Conservation (phyloP, 2,329 filamentous ascomycete species). For the Cercospora canescens region DNA sequence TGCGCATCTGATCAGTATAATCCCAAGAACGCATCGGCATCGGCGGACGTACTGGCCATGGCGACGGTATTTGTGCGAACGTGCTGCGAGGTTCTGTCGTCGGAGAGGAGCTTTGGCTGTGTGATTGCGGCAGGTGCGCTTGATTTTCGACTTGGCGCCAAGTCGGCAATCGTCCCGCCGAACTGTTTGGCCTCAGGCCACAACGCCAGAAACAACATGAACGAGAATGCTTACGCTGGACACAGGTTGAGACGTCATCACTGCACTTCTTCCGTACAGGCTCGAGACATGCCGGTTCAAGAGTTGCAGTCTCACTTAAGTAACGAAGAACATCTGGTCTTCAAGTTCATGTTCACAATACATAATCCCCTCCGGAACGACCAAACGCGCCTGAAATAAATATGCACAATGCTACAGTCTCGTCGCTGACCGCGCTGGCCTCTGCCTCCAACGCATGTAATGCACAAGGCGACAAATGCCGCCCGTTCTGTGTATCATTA, state of each 20-base stretch:
- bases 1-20: slow-evolving; percentile 44
- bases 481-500: slow-evolving; percentile 22
- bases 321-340: slow-evolving; percentile 8
- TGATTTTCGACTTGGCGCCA: slow-evolving; percentile 3
- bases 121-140: slow-evolving; percentile 5
- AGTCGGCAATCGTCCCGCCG: neutral
- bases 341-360: slow-evolving; percentile 24
- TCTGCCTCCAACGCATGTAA: slow-evolving; percentile 13
- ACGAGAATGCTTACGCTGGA: too few relatives aligned
- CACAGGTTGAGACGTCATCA: neutral
- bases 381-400: slow-evolving; percentile 25
- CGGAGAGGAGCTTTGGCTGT: neutral
- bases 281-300: neutral
- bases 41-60: slow-evolving; percentile 67
- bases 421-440: slow-evolving; percentile 19
- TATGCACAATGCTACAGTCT: slow-evolving; percentile 28
- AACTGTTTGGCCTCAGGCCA: neutral
- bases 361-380: slow-evolving; percentile 21
- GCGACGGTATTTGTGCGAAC: slow-evolving; percentile 40
- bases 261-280: neutral
- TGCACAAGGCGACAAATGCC: slow-evolving; percentile 19
- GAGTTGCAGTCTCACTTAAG: neutral
- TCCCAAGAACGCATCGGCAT: neutral
- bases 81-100: slow-evolving; percentile 16
- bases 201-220: neutral